Base-by-base conservation (phyloP, 441 rosid genomes). In the Jatropha multifida region DNA sequence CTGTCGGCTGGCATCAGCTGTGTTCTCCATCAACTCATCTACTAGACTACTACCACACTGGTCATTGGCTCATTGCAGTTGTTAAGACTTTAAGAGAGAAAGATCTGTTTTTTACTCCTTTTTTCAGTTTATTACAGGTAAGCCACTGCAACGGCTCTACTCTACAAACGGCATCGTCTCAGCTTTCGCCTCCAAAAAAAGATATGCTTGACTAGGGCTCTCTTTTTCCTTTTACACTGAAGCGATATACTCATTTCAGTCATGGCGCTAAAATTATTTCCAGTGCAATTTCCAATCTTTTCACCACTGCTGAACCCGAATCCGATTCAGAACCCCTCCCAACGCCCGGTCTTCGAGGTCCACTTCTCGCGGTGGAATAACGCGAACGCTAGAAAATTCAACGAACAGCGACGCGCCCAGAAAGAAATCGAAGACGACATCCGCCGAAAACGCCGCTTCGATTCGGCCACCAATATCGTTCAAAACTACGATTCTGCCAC, bases 281-380 rank as follows among this genome's bases (percentile, higher is more conserved):
- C 85, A 63, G 72, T 83, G 27, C 90, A 86, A 9, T 87, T 89
- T 42, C 93, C 97, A 14, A 79, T 92, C 20, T 88, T 86, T 74
- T 78, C 87, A 48, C 90, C 88, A 38, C 77, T 78, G 13, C 60
- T 65, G 13, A 81, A 83, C 15, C 81, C 81, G 12, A 80, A 38
- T 74, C 80, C 80, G 32, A 79, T 8, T 74, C 75, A 69, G 46
- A 49, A 23, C 54, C 72, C 69, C 2, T 48, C 66, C 69, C 81
- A 63, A 65, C 84, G 86, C 32, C 81, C 78, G 17, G 85, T 85
- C 76, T 78, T 79, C 32, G 90, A 86, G 74, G 52, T 90, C 61
- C 86, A 89, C 37, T 88, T 90, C 85, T 85, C 98, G 17, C 87
- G 92, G 61, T 93, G 97, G 98, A 87, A 88, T 81, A 92, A 89